Percentiles rank a stretch among this genome's conserved stretches.
Evolutionary conservation across 306 rosid genomes (phyloP).

Genomic region (Castanea sativa): DNA sequence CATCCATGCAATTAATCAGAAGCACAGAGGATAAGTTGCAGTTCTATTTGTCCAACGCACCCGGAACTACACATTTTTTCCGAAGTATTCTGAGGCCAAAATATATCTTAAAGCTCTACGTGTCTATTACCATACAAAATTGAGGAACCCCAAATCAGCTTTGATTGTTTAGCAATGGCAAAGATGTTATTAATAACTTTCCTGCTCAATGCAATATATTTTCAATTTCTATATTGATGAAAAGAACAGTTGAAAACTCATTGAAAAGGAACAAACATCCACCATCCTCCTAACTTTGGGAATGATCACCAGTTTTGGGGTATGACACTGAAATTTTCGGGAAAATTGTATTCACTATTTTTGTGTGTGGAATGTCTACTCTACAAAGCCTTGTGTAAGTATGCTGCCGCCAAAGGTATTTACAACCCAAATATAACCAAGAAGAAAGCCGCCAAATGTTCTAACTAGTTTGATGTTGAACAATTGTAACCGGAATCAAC

Average conservation of each 20-base stretch:
- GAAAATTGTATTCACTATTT: background rate
- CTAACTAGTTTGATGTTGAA: slow-evolving; percentile 24
- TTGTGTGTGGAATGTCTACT: background rate
- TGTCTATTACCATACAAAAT: background rate
- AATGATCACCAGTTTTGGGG: background rate
- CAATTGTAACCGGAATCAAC: slow-evolving; percentile 18
- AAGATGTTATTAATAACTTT: background rate
- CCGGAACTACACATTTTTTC: background rate
- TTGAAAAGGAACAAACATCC: background rate
- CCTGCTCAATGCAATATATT: background rate
- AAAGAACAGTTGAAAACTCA: background rate
- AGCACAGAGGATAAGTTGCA: background rate
- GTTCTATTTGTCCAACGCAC: background rate
- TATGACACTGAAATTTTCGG: background rate
- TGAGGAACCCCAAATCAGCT: background rate
- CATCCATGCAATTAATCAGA: background rate
- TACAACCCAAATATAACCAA: background rate
- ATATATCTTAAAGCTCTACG: background rate
- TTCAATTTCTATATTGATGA: background rate
- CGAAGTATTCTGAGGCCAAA: background rate
- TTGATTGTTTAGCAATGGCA: background rate
- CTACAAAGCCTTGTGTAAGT: background rate
- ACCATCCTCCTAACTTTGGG: background rate
- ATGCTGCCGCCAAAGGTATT: background rate
- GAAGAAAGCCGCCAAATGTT: background rate